These are phyloP conservation scores for Solanum paucissectum DNA, from an alignment of 257 asterid genomes.

Conservation along the genomic window DNA sequence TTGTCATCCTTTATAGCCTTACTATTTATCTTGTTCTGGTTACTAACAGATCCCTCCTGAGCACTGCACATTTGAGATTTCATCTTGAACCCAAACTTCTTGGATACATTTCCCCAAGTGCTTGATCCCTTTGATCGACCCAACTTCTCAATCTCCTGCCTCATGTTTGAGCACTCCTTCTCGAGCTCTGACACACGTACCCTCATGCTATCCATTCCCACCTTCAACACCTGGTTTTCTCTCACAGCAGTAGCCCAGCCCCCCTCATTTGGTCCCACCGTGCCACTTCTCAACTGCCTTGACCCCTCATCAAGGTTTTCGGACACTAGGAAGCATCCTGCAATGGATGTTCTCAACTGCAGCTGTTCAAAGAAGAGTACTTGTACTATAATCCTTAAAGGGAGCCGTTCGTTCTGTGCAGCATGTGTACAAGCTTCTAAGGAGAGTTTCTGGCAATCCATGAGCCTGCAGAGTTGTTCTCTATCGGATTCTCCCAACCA, in stretches of 20 bases:
- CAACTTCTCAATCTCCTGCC: slow-evolving; percentile 72
- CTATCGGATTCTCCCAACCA: slow-evolving; percentile 85
- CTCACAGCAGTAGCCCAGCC: slow-evolving; percentile 75
- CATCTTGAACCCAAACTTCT: slow-evolving; percentile 64
- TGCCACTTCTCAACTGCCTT: slow-evolving; percentile 75
- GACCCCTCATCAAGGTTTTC: slow-evolving; percentile 91
- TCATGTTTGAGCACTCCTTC: slow-evolving; percentile 85
- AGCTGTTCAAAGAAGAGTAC: slow-evolving; percentile 98
- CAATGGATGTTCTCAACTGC: slow-evolving; percentile 82
- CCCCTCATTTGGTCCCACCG: slow-evolving; percentile 40
- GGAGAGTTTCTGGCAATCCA: slow-evolving; percentile 98
- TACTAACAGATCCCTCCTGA: slow-evolving; percentile 84
- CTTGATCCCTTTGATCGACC: slow-evolving; percentile 56
- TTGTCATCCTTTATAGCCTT: slow-evolving; percentile 42
- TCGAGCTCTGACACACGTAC: slow-evolving; percentile 84
- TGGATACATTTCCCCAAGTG: slow-evolving; percentile 66
- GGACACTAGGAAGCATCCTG: slow-evolving; percentile 89
- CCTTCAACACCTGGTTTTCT: slow-evolving; percentile 94
- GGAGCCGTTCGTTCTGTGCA: slow-evolving; percentile 91
- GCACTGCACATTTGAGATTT: slow-evolving; percentile 99
- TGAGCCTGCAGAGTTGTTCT: slow-evolving; percentile 81
- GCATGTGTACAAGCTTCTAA: slow-evolving; percentile 98
- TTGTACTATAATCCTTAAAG: slow-evolving; percentile 72
- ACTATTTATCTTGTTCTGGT: slow-evolving; percentile 33
- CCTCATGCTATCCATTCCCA: slow-evolving; percentile 96